Evolutionary conservation across 164 flowering plant species (phyloP), one percentile per base, ranked within the genome.

Genomic region (Macadamia tetraphylla): DNA sequence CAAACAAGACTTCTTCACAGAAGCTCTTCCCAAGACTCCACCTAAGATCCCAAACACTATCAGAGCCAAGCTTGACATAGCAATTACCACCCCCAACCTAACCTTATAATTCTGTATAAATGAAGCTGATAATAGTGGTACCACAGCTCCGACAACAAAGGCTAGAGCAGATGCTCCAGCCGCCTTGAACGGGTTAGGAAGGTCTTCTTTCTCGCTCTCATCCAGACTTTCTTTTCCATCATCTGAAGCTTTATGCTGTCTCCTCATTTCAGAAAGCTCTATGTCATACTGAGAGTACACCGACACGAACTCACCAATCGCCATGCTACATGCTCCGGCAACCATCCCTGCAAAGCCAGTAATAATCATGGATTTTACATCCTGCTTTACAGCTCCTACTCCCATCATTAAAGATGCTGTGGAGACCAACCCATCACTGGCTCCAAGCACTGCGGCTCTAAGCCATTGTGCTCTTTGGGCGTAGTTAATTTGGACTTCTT

Each of bases 281-380:
- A 61, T 61, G 63, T 61, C 63, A 0, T 2, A 42, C 32, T 61
- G 63, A 6, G 63, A 32, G n/a, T 61, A 61, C 14, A 61, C 63
- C 14, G 63, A 61, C 11, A 61, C 63, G 3, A 61, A 61, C n/a
- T 61, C 63, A 35, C 63, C 63, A 14, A 61, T 61, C 7, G 43
- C 63, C 63, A 61, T 46, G 13, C 51, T 46, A 46, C 51, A 3
- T 8, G 51, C 51, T 46, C 51, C 51, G 13, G 13, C 51, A 11
- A 46, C 9, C 51, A 46, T 46, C 51, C 51, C 51, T 46, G 13
- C 51, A 46, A 46, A 46, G 1, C 51, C 51, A 46, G 51, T 46
- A 46, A 46, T 9, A 11, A 46, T 46, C 51, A 46, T 46, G 51
- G 13, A 9, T 46, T 46, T 46, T 9, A 46, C 13, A 8, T 46